Percentiles rank a stretch among this genome's conserved stretches.
Conservation (phyloP, 2,329 filamentous ascomycete genomes). For the Apiospora koreana region DNA sequence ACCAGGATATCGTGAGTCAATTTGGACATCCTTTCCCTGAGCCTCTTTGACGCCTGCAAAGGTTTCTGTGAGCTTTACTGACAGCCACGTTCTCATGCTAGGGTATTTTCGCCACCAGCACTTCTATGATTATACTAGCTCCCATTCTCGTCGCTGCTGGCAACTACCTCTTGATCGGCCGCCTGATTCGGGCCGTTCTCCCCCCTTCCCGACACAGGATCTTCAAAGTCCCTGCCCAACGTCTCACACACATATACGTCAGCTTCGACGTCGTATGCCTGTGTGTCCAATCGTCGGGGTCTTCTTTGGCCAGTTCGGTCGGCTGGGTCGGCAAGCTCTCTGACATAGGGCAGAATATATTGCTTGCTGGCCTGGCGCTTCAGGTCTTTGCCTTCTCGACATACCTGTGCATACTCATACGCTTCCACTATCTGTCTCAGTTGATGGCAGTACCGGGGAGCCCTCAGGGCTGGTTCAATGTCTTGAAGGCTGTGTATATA, state of each 20-base stretch:
- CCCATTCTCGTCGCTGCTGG: constrained; percentile 51
- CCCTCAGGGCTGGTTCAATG: constrained; percentile 34
- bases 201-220: not conserved
- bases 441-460: not conserved
- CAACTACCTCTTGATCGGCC: constrained; percentile 53
- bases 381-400: constrained; percentile 12
- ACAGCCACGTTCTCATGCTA: constrained; percentile 14
- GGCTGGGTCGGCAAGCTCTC: not conserved
- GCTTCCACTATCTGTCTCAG: not conserved
- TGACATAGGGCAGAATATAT: not conserved
- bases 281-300: not conserved
- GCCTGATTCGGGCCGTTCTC: constrained; percentile 36
- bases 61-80: not conserved
- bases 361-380: constrained; percentile 2
- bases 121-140: constrained; percentile 47
- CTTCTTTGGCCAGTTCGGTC: not conserved
- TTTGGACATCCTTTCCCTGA: not conserved
- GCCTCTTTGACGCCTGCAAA: not conserved
- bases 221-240: not conserved
- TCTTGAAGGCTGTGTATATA: constrained; percentile 43
- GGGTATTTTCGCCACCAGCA: constrained; percentile 39
- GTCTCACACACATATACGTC: not conserved
- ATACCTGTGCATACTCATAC: constrained; percentile 5
- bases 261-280: not conserved
- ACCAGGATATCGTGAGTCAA: constrained; percentile 34